Conservation (phyloP, 179 eudicot species). For the Beta lomatogona region DNA sequence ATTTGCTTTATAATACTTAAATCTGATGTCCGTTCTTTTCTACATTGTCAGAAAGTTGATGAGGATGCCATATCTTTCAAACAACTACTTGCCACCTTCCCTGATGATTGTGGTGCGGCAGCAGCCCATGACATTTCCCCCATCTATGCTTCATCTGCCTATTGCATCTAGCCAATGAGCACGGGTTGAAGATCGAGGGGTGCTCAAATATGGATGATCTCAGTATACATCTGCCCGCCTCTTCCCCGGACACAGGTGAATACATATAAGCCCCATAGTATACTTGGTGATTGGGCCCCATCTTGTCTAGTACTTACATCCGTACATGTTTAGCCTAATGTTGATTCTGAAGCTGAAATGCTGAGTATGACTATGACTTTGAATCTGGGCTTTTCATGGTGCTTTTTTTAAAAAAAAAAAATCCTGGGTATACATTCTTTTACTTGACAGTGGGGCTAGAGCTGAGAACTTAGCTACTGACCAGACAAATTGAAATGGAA, state of each 20-base stretch:
- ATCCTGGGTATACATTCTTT: not conserved
- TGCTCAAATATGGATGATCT: slow-evolving; percentile 56
- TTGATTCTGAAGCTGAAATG: not conserved
- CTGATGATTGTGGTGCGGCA: slow-evolving; percentile 66
- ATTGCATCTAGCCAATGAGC: slow-evolving; percentile 81
- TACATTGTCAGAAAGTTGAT: slow-evolving; percentile 29
- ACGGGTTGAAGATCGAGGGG: slow-evolving; percentile 61
- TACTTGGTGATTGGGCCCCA: not conserved
- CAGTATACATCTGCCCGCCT: slow-evolving; percentile 35
- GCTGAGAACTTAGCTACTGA: not conserved
- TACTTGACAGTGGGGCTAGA: not conserved
- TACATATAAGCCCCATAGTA: not conserved
- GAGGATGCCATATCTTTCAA: slow-evolving; percentile 63
- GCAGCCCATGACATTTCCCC: slow-evolving; percentile 65
- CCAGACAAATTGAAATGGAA: not conserved
- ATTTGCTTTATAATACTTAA: not conserved
- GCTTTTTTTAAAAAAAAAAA: not conserved
- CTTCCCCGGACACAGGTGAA: slow-evolving; percentile 25
- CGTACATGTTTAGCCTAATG: not conserved
- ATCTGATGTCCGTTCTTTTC: not conserved
- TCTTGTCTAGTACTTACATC: not conserved
- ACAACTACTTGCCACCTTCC: slow-evolving; percentile 60
- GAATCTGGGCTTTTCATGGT: not conserved
- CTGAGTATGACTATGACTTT: not conserved
- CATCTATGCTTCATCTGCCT: slow-evolving; percentile 80